Conservation (phyloP, 2,329 filamentous ascomycete species). For the Cladobotryum mycophilum region DNA sequence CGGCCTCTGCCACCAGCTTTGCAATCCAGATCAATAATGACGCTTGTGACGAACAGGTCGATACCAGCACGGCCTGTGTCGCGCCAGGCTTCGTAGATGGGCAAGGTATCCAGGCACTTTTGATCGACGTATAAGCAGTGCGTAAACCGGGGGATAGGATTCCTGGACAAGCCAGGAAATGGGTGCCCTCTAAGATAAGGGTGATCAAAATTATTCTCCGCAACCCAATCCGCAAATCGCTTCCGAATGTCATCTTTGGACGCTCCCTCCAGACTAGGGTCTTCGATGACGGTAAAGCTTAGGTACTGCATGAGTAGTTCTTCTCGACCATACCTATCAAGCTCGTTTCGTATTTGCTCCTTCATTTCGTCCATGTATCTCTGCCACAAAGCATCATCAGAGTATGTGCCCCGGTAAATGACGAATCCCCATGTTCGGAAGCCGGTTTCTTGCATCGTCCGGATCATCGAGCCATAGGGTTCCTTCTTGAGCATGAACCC, state of each 20-base stretch:
- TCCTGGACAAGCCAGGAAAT: too few species aligned
- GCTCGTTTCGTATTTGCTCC: neutral
- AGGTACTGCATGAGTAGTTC: constrained; percentile 2
- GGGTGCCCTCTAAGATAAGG: too few species aligned
- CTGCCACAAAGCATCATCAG: neutral
- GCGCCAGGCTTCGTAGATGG: neutral
- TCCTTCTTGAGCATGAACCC: too few species aligned
- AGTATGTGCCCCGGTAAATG: too few species aligned
- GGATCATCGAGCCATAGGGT: too few species aligned
- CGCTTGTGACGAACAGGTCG: too few species aligned
- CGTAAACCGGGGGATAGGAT: neutral
- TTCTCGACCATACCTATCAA: neutral
- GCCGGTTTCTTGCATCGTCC: too few species aligned
- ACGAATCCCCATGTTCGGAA: too few species aligned
- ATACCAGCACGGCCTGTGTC: neutral
- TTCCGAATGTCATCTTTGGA: neutral
- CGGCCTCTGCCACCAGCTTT: too few species aligned
- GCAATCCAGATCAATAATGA: too few species aligned
- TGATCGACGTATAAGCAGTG: constrained; percentile 2
- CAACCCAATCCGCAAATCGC: neutral
- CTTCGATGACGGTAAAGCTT: neutral
- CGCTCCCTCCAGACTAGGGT: neutral
- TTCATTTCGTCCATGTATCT: neutral
- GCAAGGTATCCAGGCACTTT: neutral
- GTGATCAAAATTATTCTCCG: neutral